Percentiles rank a stretch among this genome's conserved stretches.
Conservation (phyloP, 805 yeast genomes). For the Teunomyces pallodes region DNA sequence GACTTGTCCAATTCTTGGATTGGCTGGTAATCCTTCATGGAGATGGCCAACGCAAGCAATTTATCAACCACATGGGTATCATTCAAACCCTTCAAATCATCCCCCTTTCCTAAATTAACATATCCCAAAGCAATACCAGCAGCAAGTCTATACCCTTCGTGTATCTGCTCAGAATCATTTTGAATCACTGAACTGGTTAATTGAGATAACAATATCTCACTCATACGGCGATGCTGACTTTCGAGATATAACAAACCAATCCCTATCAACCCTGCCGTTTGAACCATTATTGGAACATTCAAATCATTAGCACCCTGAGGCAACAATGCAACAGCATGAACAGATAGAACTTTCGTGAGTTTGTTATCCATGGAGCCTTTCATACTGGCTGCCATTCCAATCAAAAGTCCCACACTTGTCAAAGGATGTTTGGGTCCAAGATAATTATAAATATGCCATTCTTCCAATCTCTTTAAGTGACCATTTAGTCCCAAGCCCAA, state of each 20-base stretch:
- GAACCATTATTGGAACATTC: slow-evolving; percentile 78
- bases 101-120: slow-evolving; percentile 77
- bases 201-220: slow-evolving; percentile 73
- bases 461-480: slow-evolving; percentile 76
- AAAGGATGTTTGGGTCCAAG: slow-evolving; percentile 83
- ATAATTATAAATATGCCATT: slow-evolving; percentile 95
- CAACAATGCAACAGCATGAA: slow-evolving; percentile 85
- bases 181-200: slow-evolving; percentile 52
- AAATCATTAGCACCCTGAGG: slow-evolving; percentile 91
- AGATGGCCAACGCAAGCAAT: slow-evolving; percentile 54
- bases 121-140: slow-evolving; percentile 89
- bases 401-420: slow-evolving; percentile 80
- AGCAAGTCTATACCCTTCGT: slow-evolving; percentile 80
- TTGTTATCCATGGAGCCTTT: slow-evolving; percentile 81
- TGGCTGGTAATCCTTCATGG: slow-evolving; percentile 63
- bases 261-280: slow-evolving; percentile 88
- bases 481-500: slow-evolving; percentile 91
- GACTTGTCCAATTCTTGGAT: slow-evolving; percentile 58
- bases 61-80: slow-evolving; percentile 65
- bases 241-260: slow-evolving; percentile 80
- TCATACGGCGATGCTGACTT: slow-evolving; percentile 82
- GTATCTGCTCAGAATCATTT: slow-evolving; percentile 55
- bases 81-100: slow-evolving; percentile 52
- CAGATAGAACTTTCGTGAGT: slow-evolving; percentile 85
- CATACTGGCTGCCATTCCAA: slow-evolving; percentile 92